Conservation (phyloP, 1,284 basidiomycete genomes). For the Sanghuangporus weigelae region DNA sequence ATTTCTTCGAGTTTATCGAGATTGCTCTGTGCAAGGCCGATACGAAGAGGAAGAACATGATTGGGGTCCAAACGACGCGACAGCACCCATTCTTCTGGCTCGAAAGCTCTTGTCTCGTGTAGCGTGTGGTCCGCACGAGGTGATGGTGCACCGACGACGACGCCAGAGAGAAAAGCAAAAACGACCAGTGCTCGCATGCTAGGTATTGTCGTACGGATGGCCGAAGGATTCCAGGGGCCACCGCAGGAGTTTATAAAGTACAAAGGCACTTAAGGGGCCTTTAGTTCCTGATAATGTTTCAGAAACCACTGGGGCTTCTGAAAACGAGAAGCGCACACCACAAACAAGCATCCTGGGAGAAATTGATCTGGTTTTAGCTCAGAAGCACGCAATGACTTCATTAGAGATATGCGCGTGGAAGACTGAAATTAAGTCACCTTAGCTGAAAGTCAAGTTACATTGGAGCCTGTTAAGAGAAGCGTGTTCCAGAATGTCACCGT, state of each 20-base stretch:
- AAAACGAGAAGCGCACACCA: neutral
- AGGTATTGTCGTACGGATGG: neutral
- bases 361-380: neutral
- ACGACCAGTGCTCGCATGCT: neutral
- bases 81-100: slow-evolving; percentile 12
- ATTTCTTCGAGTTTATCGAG: slow-evolving; percentile 24
- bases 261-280: neutral
- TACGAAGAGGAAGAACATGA: slow-evolving; percentile 12
- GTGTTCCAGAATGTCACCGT: neutral
- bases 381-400: neutral
- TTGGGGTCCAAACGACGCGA: slow-evolving; percentile 12
- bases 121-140: slow-evolving; percentile 9
- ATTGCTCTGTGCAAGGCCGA: slow-evolving; percentile 20
- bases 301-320: neutral
- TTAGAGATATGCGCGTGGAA: neutral
- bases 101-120: slow-evolving; percentile 16
- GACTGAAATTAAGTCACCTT: neutral
- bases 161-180: neutral
- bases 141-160: neutral
- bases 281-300: neutral
- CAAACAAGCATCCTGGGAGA: neutral
- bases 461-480: neutral
- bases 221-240: neutral
- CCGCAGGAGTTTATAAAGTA: neutral
- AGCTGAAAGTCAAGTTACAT: neutral